These are phyloP conservation scores for Solanum hybrid DNA, from an alignment of 305 asterid genomes.

Conservation along the genomic window DNA sequence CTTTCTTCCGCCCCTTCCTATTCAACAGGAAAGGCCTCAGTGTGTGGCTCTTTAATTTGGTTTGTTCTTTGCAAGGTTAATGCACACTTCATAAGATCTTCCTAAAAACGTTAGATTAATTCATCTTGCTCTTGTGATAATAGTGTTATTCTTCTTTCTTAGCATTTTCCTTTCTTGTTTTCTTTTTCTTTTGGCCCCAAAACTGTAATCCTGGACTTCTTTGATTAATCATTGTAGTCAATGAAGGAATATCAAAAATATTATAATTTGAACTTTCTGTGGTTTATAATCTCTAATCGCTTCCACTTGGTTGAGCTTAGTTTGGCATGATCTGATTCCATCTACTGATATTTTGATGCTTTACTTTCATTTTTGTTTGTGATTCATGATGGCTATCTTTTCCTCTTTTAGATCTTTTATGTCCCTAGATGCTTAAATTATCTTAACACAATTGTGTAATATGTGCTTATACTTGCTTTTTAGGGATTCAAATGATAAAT, in stretches of 20 bases:
- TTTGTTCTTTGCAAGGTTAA: background rate
- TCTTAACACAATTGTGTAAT: background rate
- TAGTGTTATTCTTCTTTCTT: background rate
- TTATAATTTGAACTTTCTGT: background rate
- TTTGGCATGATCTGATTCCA: background rate
- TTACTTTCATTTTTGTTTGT: background rate
- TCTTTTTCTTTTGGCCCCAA: background rate
- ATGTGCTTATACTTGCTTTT: background rate
- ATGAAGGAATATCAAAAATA: background rate
- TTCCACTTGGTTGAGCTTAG: background rate
- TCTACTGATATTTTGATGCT: background rate
- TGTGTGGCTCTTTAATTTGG: background rate
- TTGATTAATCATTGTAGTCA: background rate
- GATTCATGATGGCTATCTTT: background rate
- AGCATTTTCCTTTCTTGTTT: background rate
- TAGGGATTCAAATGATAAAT: constrained; percentile 32
- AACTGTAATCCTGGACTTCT: background rate
- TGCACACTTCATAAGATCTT: background rate
- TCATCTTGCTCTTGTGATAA: background rate
- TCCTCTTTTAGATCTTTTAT: background rate
- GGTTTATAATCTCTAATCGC: background rate
- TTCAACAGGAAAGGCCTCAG: background rate
- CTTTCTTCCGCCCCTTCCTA: background rate
- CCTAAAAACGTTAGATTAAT: background rate
- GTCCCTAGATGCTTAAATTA: background rate